Conservation (phyloP, 2,329 filamentous ascomycete genomes). For the Aureobasidium melanogenum region DNA sequence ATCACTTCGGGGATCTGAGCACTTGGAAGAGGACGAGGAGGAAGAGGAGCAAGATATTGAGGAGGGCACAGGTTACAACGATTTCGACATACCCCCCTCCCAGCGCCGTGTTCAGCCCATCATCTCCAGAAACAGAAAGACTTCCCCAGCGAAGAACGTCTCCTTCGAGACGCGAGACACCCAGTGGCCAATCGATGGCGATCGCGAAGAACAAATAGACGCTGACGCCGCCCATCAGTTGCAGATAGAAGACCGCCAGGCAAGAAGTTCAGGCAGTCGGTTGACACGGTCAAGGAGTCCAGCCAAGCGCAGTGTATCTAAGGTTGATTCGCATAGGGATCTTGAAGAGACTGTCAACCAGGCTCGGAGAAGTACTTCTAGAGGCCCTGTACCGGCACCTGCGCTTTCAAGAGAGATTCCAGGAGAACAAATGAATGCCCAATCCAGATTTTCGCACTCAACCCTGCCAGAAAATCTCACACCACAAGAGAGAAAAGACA, state of each 20-base stretch:
- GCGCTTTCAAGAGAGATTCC: background rate
- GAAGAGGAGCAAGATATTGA: background rate
- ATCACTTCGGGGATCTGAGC: background rate
- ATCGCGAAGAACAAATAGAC: conserved; percentile 33
- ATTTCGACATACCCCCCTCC: background rate
- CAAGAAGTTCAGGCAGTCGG: background rate
- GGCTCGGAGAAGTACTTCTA: background rate
- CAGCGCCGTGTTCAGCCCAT: background rate
- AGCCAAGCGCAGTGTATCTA: background rate
- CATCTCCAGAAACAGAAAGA: background rate
- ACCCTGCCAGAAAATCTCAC: background rate
- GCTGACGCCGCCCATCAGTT: background rate
- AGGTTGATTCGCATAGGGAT: background rate
- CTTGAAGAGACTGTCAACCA: background rate
- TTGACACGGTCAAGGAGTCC: background rate
- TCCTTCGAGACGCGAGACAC: background rate
- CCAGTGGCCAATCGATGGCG: background rate
- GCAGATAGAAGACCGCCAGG: background rate
- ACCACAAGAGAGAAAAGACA: conserved; percentile 3
- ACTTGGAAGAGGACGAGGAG: background rate
- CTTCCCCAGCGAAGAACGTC: too few relatives aligned
- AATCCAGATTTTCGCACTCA: background rate
- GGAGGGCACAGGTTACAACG: background rate
- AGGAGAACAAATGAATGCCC: background rate
- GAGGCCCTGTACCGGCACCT: background rate